phyloP scores from a whole-genome alignment of 768 basidiomycete genomes.

The Chalciporus pseudorubinellus region DNA sequence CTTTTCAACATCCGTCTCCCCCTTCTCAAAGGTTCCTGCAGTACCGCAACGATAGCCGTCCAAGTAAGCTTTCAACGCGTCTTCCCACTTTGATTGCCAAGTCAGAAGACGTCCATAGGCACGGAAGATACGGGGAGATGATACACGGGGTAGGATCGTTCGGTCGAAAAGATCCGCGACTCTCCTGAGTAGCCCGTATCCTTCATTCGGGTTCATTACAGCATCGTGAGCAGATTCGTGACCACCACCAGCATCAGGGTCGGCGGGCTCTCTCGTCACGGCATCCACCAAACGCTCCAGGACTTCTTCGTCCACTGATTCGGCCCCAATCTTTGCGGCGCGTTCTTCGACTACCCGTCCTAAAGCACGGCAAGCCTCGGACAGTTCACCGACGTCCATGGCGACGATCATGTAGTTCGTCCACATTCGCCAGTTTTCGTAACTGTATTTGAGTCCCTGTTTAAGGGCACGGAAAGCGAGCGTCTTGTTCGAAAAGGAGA shows the following conservation, averaged over 20 bases:
- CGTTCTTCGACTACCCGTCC: constrained; percentile 70
- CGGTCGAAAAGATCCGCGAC: constrained; percentile 74
- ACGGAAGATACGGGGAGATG: constrained; percentile 74
- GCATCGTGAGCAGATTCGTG: constrained; percentile 14
- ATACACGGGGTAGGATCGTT: constrained; percentile 79
- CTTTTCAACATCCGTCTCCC: constrained; percentile 61
- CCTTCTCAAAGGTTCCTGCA: constrained; percentile 58
- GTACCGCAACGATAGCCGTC: constrained; percentile 77
- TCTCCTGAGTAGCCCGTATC: constrained; percentile 60
- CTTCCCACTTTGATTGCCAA: constrained; percentile 70
- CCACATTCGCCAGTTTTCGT: constrained; percentile 99
- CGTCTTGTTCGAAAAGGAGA: constrained; percentile 72
- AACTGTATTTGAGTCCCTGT: constrained; percentile 79
- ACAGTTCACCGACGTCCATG: constrained; percentile 89
- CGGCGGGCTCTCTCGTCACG: constrained; percentile 57
- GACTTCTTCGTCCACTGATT: constrained; percentile 80
- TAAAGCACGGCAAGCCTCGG: constrained; percentile 83
- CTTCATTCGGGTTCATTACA: constrained; percentile 54
- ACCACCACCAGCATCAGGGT: constrained; percentile 32
- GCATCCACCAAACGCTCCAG: constrained; percentile 87
- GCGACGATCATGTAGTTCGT: constrained; percentile 93
- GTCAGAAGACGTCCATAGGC: constrained; percentile 80
- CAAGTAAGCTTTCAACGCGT: constrained; percentile 78
- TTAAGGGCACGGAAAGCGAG: constrained; percentile 92
- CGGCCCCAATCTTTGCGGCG: constrained; percentile 42